Evolutionary conservation across 1,284 basidiomycete species (phyloP), one percentile per base, ranked within the genome.

Genomic region (Irpex sp.): DNA sequence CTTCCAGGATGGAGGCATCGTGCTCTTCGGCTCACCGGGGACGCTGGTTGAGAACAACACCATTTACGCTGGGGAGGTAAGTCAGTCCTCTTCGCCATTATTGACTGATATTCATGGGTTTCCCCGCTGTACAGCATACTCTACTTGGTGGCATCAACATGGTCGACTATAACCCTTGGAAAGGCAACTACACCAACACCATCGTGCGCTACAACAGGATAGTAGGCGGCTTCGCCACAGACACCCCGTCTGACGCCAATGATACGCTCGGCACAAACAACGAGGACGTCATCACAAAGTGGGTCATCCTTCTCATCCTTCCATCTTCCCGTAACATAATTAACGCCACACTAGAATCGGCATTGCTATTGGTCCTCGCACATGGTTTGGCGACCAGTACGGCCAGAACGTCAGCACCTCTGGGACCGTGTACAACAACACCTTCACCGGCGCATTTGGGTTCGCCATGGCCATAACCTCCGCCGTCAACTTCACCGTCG

Each of bases 11-110:
- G 91, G 91, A 8, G 91, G 88, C 2, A 91, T 94, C 61, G 93
- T 94, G 1, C 69, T 95, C 2, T 95, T 95, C 69, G 93, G 92
- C n/a, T 78, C 91, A 1, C 91, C 91, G 1, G 91, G 88, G 1
- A 87, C 87, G 1, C 78, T 83, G 54, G 85, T 95, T n/a, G 83
- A 88, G 65, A 86, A 87, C 69, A 90, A 90, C 71, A 92, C 88
- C 0, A 88, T 94, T 66, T 87, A 83, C 81, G 82, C 89, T 5
- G 78, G 85, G 52, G 89, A 83, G 60, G 89, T 89, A 67, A 60
- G 83, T 70, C 65, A 17, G 4, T 21, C 34, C n/a, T 38, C 8
- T 49, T 17, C 13, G 40, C 19, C 26, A 13, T 34, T 6, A 5
- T n/a, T 2, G n/a, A 51, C 11, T 4, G 13, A 2, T 52, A 44